Conservation (phyloP, 768 basidiomycete genomes). For the Kockovaella imperatae region DNA sequence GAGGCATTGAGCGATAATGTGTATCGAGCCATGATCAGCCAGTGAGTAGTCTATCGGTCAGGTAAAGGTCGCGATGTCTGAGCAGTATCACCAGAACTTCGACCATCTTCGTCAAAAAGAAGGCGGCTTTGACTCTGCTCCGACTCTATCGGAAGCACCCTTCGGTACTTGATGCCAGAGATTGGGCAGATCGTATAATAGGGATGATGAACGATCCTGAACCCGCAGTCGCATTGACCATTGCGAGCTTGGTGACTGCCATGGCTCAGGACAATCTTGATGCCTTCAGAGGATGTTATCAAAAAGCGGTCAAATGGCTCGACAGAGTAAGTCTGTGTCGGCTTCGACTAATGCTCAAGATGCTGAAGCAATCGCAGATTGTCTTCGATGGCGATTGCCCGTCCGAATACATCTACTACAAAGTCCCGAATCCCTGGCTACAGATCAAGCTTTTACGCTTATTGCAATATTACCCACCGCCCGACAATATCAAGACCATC, state of each 20-base stretch:
- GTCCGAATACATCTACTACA: constrained; percentile 89
- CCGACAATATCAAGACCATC: constrained; percentile 82
- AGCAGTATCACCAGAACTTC: constrained; percentile 64
- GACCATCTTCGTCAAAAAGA: constrained; percentile 92
- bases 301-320: constrained; percentile 84
- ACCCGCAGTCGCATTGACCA: constrained; percentile 86
- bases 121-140: constrained; percentile 87
- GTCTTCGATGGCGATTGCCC: constrained; percentile 84
- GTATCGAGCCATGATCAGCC: constrained; percentile 86
- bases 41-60: constrained; percentile 51
- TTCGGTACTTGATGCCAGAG: constrained; percentile 80
- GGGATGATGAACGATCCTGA: constrained; percentile 93
- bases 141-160: constrained; percentile 93
- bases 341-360: neutral
- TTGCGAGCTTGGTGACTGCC: constrained; percentile 86
- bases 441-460: constrained; percentile 91
- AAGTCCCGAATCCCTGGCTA: constrained; percentile 90
- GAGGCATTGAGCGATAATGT: constrained; percentile 90
- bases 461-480: constrained; percentile 90
- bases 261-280: constrained; percentile 89
- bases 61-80: neutral
- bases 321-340: constrained; percentile 55
- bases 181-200: constrained; percentile 92
- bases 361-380: constrained; percentile 51
- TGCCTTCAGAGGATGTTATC: constrained; percentile 83